Evolutionary conservation across 305 asterid genomes (phyloP), one percentile per base, ranked within the genome.

Genomic region (Rubia balearica): DNA sequence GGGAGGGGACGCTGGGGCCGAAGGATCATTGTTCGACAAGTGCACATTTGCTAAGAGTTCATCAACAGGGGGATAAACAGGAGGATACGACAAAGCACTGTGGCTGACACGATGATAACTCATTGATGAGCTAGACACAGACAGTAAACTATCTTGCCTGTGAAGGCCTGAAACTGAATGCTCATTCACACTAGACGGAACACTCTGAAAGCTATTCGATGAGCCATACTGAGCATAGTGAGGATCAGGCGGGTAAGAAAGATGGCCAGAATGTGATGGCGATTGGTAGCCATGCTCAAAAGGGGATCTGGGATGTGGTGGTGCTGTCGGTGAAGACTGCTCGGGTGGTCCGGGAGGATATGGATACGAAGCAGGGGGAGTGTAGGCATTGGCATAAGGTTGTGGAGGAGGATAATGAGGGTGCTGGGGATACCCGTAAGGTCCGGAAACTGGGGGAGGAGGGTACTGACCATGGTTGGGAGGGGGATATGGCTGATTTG

Each of bases 51-150:
- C 86, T 74, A 91, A 59, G 2, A 80, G 90, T 72, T 85, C 84
- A 27, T 91, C 90, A 48, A 91, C 85, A 60, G 87, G 89, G 4
- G 98, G 98, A 71, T 88, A 89, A 62, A 84, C 55, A 0, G 89
- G 43, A 41, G 96, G 89, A 60, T 79, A 80, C 67, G 74, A 71
- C 16, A 74, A 80, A 49, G 77, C 66, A 70, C 69, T 69, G 68
- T 76, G 83, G 40, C 78, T 83, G 21, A 65, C 76, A 59, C 42
- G 70, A 69, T 77, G 85, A 65, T 81, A 74, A 74, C 74, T 74
- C 38, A 73, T 60, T 0, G 68, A 24, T 48, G 86, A 69, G 71
- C 81, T 76, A 60, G 82, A 75, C 61, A 56, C 16, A 45, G 85
- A 78, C 17, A 82, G 74, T 27, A 81, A 48, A 75, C 86, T 83